Conservation (phyloP, 2,329 filamentous ascomycete genomes). For the Pyricularia grisea region DNA sequence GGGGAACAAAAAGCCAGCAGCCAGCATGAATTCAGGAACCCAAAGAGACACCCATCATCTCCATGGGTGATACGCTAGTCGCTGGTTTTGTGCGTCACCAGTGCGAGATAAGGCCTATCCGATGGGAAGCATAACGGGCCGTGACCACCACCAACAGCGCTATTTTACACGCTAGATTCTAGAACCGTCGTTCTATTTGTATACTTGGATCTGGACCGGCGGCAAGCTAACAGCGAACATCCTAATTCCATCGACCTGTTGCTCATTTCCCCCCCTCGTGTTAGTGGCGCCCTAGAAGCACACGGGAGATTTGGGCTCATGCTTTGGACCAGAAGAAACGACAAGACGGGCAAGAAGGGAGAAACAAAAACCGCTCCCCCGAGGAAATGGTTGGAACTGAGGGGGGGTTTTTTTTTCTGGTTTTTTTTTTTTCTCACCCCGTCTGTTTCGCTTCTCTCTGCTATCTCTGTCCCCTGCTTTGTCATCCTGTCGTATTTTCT, state of each 20-base stretch:
- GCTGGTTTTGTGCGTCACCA: not conserved
- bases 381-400: not conserved
- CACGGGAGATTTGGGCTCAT: not conserved
- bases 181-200: not conserved
- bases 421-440: not conserved
- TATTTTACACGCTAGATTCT: not conserved
- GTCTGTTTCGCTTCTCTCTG: not conserved
- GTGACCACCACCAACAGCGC: not conserved
- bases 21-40: not conserved
- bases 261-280: not conserved
- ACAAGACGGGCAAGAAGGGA: too few relatives aligned
- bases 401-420: not conserved
- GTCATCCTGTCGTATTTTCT: not conserved
- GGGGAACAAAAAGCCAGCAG: not conserved
- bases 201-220: not conserved
- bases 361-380: not conserved
- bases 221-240: not conserved
- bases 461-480: not conserved
- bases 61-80: not conserved
- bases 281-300: not conserved
- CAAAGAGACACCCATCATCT: not conserved
- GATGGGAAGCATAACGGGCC: not conserved
- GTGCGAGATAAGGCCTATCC: not conserved
- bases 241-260: not conserved
- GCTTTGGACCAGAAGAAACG: not conserved